Base-by-base conservation (phyloP, 441 rosid species). In the Gossypium aridum region DNA sequence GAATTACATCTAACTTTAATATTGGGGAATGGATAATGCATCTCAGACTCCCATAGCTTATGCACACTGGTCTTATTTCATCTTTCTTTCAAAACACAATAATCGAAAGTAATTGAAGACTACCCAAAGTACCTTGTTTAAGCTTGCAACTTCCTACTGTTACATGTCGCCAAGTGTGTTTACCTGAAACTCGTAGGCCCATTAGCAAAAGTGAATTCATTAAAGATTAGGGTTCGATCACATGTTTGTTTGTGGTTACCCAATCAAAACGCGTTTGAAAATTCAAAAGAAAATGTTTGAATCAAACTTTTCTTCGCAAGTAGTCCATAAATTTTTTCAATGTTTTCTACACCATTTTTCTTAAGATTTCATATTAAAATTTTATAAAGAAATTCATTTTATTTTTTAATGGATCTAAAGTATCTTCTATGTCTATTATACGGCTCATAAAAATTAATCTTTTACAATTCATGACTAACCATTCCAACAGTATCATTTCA, bases 21-120 rank as follows among this genome's bases (percentile, higher is more conserved):
- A 88, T 93, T 4, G 98, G 98, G 28, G 31, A 26, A 26, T 26
- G 75, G 98, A 93, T 77, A 93, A 78, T 43, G 94, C 90, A 93
- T 90, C 75, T 93, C 94, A 20, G 97, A 83, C 78, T 93, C 97
- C 76, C 97, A 96, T 25, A 91, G 88, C 82, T 86, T 93, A 56
- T 88, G 92, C 13, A 91, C 96, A 70, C 88, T 92, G 45, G 83
- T 80, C 73, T 90, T 92, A 83, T 80, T 91, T 96, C 97, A 91
- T 93, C 87, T 83, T 79, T 25, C 45, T 55, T 26, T 34, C 62
- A 34, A 12, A n/a, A 64, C 5, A 49, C 7, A 12, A 53, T 37
- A 63, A 75, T 31, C 39, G 22, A 10, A 62, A 65, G 61, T 55
- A 26, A 75, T 61, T 55, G 25, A 57, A 51, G 28, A 74, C 59